phyloP scores from a whole-genome alignment of 1,284 basidiomycete genomes.

The Cryptococcus depauperatus region DNA sequence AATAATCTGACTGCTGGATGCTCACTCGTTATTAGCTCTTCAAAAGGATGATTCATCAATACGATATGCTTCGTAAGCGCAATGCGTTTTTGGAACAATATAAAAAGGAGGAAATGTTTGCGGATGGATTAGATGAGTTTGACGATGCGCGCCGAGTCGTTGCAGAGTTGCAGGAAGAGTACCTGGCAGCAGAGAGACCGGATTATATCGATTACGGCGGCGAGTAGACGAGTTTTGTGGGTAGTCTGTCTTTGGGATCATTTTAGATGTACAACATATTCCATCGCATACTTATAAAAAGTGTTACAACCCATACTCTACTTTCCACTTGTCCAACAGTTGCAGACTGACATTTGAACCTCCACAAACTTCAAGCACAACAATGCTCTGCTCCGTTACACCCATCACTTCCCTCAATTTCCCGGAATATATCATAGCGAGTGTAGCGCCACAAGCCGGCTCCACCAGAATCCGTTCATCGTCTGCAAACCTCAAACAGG shows the following conservation, averaged over 20 bases:
- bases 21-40: constrained; percentile 78
- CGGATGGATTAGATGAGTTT: constrained; percentile 84
- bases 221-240: constrained; percentile 9
- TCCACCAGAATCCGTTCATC: constrained; percentile 24
- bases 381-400: constrained; percentile 1
- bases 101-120: constrained; percentile 92
- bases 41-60: constrained; percentile 93
- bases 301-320: constrained; percentile 2
- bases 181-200: constrained; percentile 82
- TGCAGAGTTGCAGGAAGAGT: constrained; percentile 51
- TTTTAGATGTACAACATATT: neutral
- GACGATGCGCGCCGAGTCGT: constrained; percentile 70
- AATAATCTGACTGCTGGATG: no score
- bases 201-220: constrained; percentile 62
- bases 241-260: neutral
- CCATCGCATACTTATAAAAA: no score
- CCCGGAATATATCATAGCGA: constrained; percentile 16
- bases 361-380: constrained; percentile 13
- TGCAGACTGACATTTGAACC: constrained; percentile 16
- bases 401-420: constrained; percentile 4
- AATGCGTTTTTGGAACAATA: constrained; percentile 97
- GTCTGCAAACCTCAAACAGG: constrained; percentile 19
- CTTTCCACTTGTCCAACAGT: constrained; percentile 13
- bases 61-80: constrained; percentile 74
- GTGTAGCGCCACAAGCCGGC: constrained; percentile 22